Evolutionary conservation across 768 basidiomycete species (phyloP), one percentile per base, ranked within the genome.

Genomic region (Serendipita vermifera): DNA sequence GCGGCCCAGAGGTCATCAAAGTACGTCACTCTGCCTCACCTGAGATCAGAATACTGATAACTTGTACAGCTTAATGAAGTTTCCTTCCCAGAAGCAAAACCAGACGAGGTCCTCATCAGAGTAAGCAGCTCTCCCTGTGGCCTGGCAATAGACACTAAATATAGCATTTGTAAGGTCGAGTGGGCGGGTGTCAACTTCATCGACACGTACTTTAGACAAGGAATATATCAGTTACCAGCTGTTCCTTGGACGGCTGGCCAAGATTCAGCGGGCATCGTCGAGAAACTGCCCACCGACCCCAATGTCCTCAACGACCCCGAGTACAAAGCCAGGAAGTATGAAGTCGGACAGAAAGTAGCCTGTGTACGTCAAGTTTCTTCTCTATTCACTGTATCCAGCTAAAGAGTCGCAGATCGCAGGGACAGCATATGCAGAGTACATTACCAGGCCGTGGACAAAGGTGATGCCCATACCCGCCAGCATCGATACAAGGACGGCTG

Each of bases 151-250:
- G 22, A n/a, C 38, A 11, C 3, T 29, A 3, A n/a, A 38, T 17
- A 32, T 24, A 24, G 22, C 11, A 26, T 33, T n/a, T 26, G 36
- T 63, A n/a, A 84, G 85, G 73, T 82, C 22, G 79, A 87, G 61
- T 90, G 82, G 62, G 70, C 75, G 6, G 88, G 87, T 5, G 77
- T 94, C 62, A 96, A 96, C 72, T 96, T 86, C 66, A 89, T 85
- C 64, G 85, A 87, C 65, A 81, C 80, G 39, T 93, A 96, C 67
- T 80, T 77, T 64, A 75, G 91, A 79, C 83, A 69, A 67, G 87
- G 87, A 0, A 60, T 87, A 14, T 90, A 89, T 65, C 75, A 78
- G 11, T 64, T 73, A 36, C 65, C 74, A 54, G 27, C 61, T 9
- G 77, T 83, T 61, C 87, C 89, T 3, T 75, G 77, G 33, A 75